phyloP scores from a whole-genome alignment of 1,284 basidiomycete species.

The Fomitopsis palustris region DNA sequence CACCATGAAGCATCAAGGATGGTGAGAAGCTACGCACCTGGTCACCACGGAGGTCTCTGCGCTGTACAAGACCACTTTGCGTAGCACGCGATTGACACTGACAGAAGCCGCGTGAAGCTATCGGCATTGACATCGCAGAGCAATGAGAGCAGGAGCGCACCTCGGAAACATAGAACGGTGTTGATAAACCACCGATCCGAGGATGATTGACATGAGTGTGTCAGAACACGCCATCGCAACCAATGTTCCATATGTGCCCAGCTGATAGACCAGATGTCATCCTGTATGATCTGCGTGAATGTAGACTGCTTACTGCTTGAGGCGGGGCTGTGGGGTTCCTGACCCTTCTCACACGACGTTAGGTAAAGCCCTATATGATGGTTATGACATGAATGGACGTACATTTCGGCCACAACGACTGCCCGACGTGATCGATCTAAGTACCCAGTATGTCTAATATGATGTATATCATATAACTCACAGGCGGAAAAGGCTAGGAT shows the following conservation, averaged over 20 bases:
- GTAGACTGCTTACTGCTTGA: not conserved
- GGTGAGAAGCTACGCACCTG: not conserved
- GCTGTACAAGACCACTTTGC: not conserved
- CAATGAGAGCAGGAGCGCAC: not conserved
- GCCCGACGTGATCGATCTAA: not conserved
- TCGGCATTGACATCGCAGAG: not conserved
- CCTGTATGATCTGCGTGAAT: not conserved
- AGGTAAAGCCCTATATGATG: not conserved
- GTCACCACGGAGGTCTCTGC: not conserved
- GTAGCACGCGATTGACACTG: not conserved
- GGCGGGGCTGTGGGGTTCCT: not conserved
- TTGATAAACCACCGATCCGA: not conserved
- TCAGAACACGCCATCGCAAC: not conserved
- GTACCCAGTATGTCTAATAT: not conserved
- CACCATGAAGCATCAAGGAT: not conserved
- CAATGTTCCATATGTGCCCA: not conserved
- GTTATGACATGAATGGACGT: not conserved
- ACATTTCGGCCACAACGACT: not conserved
- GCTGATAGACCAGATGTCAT: not conserved
- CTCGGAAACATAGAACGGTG: not conserved
- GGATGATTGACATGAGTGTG: not conserved
- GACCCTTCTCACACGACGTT: not conserved
- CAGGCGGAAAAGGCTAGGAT: not conserved
- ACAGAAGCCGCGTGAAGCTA: not conserved
- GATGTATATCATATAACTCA: not conserved